Percentiles rank a stretch among this genome's conserved stretches.
These are phyloP conservation scores for Rubus idaeus DNA, from an alignment of 306 rosid species.

Conservation along the genomic window DNA sequence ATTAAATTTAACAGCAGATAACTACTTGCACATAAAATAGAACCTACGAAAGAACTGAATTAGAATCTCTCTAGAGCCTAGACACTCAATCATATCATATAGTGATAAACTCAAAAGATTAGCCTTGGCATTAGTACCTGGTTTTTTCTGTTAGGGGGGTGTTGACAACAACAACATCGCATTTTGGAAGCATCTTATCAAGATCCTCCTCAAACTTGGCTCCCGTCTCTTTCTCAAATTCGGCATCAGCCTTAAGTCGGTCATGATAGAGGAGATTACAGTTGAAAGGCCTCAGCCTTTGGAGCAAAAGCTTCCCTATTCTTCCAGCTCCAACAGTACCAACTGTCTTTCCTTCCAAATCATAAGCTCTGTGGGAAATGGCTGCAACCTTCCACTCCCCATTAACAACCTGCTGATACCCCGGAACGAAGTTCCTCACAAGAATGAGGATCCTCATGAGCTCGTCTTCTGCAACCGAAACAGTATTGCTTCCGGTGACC, in stretches of 20 bases:
- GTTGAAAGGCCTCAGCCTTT: conserved; percentile 87
- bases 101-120: not conserved
- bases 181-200: conserved; percentile 94
- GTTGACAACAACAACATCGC: conserved; percentile 87
- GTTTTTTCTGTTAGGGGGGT: conserved; percentile 90
- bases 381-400: conserved; percentile 99
- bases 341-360: conserved; percentile 90
- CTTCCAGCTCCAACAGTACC: conserved; percentile 93
- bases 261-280: conserved; percentile 92
- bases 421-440: conserved; percentile 80
- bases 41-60: conserved; percentile 2
- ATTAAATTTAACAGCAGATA: not conserved
- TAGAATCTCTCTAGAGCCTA: not conserved
- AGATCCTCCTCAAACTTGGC: conserved; percentile 89
- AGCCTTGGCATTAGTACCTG: conserved; percentile 40
- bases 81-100: not conserved
- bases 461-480: conserved; percentile 96
- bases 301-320: conserved; percentile 83
- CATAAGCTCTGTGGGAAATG: conserved; percentile 82
- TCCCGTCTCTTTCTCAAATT: conserved; percentile 73
- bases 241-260: conserved; percentile 63
- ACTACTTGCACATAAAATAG: not conserved
- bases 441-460: conserved; percentile 92
- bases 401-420: conserved; percentile 59
- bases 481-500: conserved; percentile 90